Percentiles rank a stretch among this genome's conserved stretches.
These are phyloP conservation scores for Chrysoporthe cubensis DNA, from an alignment of 2,329 filamentous ascomycete genomes.

Conservation along the genomic window DNA sequence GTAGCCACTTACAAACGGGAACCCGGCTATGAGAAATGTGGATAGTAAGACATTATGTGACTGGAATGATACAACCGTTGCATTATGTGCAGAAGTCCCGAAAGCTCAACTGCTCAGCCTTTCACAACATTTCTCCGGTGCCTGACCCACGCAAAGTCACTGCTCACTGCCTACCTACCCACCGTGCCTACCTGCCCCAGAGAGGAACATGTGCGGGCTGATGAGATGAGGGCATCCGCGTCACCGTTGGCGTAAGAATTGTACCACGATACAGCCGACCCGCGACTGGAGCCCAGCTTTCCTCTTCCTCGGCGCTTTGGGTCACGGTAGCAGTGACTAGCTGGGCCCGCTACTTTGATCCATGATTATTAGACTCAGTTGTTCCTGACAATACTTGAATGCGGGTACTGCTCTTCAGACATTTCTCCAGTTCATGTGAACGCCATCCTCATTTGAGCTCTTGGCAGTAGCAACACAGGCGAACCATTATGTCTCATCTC, in stretches of 20 bases:
- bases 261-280: no score
- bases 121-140: no score
- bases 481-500: background rate
- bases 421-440: background rate
- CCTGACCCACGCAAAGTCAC: no score
- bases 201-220: background rate
- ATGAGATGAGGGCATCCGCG: background rate
- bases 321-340: background rate
- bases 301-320: background rate
- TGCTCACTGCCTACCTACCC: no score
- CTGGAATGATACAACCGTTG: background rate
- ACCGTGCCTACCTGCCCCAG: no score
- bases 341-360: background rate
- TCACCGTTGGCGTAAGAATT: background rate
- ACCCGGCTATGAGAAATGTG: background rate
- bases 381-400: background rate
- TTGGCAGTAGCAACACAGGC: background rate
- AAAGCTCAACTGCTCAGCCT: no score
- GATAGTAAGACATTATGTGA: background rate
- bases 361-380: background rate
- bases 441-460: background rate
- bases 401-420: background rate
- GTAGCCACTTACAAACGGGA: background rate
- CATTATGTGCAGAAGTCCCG: background rate
- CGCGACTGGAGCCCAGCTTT: background rate